Base-by-base conservation (phyloP, 2,329 filamentous ascomycete genomes). In the Teratosphaeria viscida region DNA sequence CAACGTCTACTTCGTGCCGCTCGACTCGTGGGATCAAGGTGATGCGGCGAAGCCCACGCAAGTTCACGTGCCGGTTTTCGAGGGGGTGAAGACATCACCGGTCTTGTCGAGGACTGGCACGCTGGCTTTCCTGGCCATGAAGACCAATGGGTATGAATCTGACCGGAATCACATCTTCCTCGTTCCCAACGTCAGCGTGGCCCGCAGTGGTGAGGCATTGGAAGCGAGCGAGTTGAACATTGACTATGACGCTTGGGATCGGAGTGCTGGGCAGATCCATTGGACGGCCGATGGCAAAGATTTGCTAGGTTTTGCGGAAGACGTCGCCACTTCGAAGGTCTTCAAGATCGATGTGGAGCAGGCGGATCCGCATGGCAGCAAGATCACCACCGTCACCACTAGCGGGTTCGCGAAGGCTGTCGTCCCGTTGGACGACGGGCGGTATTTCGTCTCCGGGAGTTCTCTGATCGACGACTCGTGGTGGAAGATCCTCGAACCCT, bases 91-190 rank as follows among this genome's bases (percentile, higher is more conserved):
- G 27, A 78, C 78, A 19, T 77, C 76, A 2, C 90, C 91, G 0
- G 80, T 82, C 0, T 95, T 95, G 74, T 92, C 89, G 2, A 84
- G 84, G 3, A 81, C 87, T 67, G 89, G 89, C 10, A 81, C 82
- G 61, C 77, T 92, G 29, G 89, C 84, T 1, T 96, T 95, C 71
- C 79, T 89, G 34, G 84, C 88, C 62, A 95, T 95, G 91, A 81
- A 82, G 63, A 81, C 81, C 59, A 79, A 83, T 57, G 84, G 87
- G 61, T 95, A 96, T 71, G 91, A 96, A 23, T 29, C 19, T 32
- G 90, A 96, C 75, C 88, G 88, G 72, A 81, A 86, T 53, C 81
- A 85, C 53, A 76, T 90, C 3, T 75, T 91, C 62, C 74, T 90
- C 2, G 72, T 89, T 6, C 81, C 83, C 1, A 81, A 89, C 65